Conservation (phyloP, 2,329 filamentous ascomycete species). For the Cordyceps javanica region DNA sequence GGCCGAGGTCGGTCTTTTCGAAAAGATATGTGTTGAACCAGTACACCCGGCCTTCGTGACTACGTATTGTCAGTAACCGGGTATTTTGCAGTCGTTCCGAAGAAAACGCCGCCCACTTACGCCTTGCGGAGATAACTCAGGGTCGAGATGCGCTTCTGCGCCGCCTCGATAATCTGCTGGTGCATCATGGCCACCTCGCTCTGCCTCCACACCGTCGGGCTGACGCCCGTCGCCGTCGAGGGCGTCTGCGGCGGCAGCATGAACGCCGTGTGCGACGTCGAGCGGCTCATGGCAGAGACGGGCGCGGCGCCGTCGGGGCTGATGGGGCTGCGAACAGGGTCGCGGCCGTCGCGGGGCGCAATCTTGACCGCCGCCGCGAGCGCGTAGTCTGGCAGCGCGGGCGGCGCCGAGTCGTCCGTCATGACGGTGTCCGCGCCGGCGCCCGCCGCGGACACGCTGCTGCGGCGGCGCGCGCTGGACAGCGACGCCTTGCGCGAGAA, state of each 20-base stretch:
- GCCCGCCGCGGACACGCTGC: slow-evolving; percentile 29
- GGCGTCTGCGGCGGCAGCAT: slow-evolving; percentile 21
- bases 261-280: slow-evolving; percentile 30
- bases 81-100: not conserved
- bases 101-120: slow-evolving; percentile 54
- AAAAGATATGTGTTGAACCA: slow-evolving; percentile 98
- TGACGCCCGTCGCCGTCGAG: slow-evolving; percentile 8
- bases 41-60: slow-evolving; percentile 88
- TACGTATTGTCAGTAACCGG: slow-evolving; percentile 28
- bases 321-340: slow-evolving; percentile 19
- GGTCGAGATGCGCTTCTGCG: slow-evolving; percentile 88
- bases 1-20: slow-evolving; percentile 70
- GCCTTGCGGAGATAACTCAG: slow-evolving; percentile 88
- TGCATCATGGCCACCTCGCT: slow-evolving; percentile 45
- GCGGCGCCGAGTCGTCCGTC: slow-evolving; percentile 42
- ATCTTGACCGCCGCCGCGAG: slow-evolving; percentile 44
- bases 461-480: slow-evolving; percentile 38
- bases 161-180: slow-evolving; percentile 72
- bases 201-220: slow-evolving; percentile 28
- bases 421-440: slow-evolving; percentile 30
- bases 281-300: slow-evolving; percentile 38
- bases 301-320: slow-evolving; percentile 32
- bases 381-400: slow-evolving; percentile 49
- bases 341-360: slow-evolving; percentile 19
- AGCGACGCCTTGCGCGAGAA: slow-evolving; percentile 50